Base-by-base conservation (phyloP, 257 asterid genomes). In the Jaltomata sinuosa region DNA sequence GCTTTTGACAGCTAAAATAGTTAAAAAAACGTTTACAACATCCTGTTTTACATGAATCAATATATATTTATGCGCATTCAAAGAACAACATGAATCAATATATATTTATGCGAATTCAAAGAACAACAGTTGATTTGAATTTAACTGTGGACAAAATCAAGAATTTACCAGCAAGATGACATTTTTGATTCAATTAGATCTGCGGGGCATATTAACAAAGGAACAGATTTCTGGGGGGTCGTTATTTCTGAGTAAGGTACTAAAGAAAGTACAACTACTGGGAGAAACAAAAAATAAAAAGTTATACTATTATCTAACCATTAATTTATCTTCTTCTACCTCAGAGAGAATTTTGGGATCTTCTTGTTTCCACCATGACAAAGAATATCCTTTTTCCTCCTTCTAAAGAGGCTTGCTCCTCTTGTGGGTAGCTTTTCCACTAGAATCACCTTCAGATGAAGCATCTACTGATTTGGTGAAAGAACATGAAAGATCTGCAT, bases 381-480 rank as follows among this genome's bases (percentile, higher is more conserved):
- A 88, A 83, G 83, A 85, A 57, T 16, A 10, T 34, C 55, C 76
- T 29, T 32, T 72, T 53, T 53, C 19, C 18, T 38, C 71, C 38
- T 27, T 34, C 84, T 67, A 91, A 62, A 82, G 88, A 40, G 96
- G 95, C 90, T 97, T 90, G 57, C 77, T 88, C 93, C 99, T 91
- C 91, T 96, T 96, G 82, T 90, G 90, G 5, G 11, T 62, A 62
- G 71, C 38, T 62, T 62, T 62, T 42, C 98, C 97, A 29, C 88
- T 90, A 0, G 97, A 93, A 65, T 93, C 97, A 16, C 97, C 97
- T 83, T 94, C 98, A 0, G 99, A 96, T 14, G 97, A 93, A 55
- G 84, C 92, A 78, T 94, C 97, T 80, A 90, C 85, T 2, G 96
- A 91, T 42, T 91, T 92, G 1, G 96, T 77, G 88, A 91, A 94